Base-by-base conservation (phyloP, 495 filamentous ascomycete species). In the Clavariopsis aquatica region DNA sequence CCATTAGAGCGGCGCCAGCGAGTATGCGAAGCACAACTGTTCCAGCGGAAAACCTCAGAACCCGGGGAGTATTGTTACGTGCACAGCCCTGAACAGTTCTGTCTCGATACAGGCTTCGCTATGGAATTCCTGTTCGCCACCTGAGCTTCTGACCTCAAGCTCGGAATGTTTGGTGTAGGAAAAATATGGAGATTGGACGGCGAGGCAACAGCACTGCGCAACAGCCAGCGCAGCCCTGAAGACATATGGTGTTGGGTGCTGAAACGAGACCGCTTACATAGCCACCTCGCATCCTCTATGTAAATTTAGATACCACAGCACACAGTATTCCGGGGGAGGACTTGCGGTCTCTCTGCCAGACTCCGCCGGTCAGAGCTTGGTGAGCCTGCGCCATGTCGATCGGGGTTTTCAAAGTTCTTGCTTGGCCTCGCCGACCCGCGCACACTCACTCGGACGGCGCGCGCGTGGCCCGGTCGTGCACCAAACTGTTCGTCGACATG, bases 261-360 rank as follows among this genome's bases (percentile, higher is more conserved):
- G 51, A 54, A 54, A 54, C 51, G 34, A 22, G 51, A 31, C 23
- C 51, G 9, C 4, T 19, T 54, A 31, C 51, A 54, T 54, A 54
- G 28, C 51, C 51, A 54, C 51, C 51, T 52, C 51, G 20, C 6
- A 43, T 43, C 38, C 15, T 2, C 8, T 43, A 28, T 51, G 47
- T 51, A 51, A 51, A 51, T 24, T 8, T 51, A 51, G 47, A 51
- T 22, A 51, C 26, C 47, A 24, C 15, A 10, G 26, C 22, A 2
- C n/a, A n/a, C n/a, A n/a, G n/a, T n/a, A n/a, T n/a, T 23, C 19
- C 45, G 45, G 17, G n/a, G 15, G 45, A 49, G 31, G 31, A 12
- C 3, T 43, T 43, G 38, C 38, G 38, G 38, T n/a, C n/a, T 17
- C 13, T 43, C 38, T 17, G 47, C 47, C 22, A 51, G 47, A 51